Evolutionary conservation across 2,329 filamentous ascomycete genomes (phyloP), one percentile per base, ranked within the genome.

Genomic region (Purpureocillium takamizusanense): DNA sequence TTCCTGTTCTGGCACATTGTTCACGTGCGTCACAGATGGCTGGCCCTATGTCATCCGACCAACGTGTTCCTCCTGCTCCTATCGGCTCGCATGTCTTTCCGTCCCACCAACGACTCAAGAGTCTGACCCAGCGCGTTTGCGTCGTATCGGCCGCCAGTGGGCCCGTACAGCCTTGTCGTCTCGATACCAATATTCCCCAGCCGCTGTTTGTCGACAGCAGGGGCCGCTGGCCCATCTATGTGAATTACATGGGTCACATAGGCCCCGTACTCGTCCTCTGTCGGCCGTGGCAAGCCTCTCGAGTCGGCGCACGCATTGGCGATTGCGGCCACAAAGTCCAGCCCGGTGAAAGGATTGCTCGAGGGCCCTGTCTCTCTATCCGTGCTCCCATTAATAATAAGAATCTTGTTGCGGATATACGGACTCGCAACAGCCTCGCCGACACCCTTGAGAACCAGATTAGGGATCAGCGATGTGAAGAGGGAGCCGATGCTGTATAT

Each of bases 401-500:
- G 65, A 14, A 95, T 82, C 56, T 92, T 94, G 52, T 81, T 75
- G 7, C 75, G 65, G 14, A 78, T 52, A 23, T 47, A 38, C 0
- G 59, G 69, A 28, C 49, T 58, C 1, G 61, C 52, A 15, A 70
- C 57, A 4, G 78, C 76, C 15, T 77, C 69, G 1, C 86, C 86
- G 0, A 94, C 79, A 4, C 83, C 85, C 1, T 68, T 58, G 14
- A 95, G 71, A 5, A 97, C 76, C 1, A 97, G 65, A 13, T 80
- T 88, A 0, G 90, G 90, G 2, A 95, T 72, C 27, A 97, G 76
- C 5, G 84, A 90, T 0, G 90, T 97, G 60, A 94, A 97, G 0
- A 97, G 68, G 2, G 83, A 89, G n/a, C 92, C 92, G 42, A 97
- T 94, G 58, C 84, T 89, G 63, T 95, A 97, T 33, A 97, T 76